Evolutionary conservation across 192 early-diverging fungal genomes (phyloP).

Genomic region (Coemansia sp.): DNA sequence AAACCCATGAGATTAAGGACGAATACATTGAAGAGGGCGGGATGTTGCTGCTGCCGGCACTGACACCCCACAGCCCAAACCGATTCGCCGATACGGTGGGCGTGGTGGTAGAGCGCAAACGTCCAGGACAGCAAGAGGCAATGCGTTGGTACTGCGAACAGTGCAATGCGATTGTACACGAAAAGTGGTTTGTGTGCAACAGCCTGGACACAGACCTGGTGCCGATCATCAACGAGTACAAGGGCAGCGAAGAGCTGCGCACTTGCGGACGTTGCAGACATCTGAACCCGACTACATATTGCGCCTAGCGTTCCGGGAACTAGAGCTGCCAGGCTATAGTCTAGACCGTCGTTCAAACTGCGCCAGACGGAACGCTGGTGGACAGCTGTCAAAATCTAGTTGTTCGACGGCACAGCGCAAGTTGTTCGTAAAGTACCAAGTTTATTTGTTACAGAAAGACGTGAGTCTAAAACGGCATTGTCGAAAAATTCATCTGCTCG

Average conservation of each 20-base stretch:
- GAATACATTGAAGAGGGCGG: slow-evolving; percentile 87
- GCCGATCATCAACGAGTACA: slow-evolving; percentile 87
- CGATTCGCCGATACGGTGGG: slow-evolving; percentile 92
- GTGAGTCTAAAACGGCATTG: slow-evolving; percentile 9
- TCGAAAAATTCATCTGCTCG: slow-evolving; percentile 22
- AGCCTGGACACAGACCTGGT: slow-evolving; percentile 87
- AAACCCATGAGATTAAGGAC: slow-evolving; percentile 65
- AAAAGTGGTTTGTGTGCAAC: slow-evolving; percentile 85
- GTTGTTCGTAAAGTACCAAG: too few relatives aligned
- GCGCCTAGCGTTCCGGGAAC: too few relatives aligned
- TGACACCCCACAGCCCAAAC: slow-evolving; percentile 92
- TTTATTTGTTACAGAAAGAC: too few relatives aligned
- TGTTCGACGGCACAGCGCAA: too few relatives aligned
- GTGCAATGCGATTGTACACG: slow-evolving; percentile 79
- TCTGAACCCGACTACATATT: slow-evolving; percentile 49
- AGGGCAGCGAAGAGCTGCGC: slow-evolving; percentile 57
- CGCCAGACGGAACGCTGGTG: too few relatives aligned
- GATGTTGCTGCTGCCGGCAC: slow-evolving; percentile 92
- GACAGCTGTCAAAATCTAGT: too few relatives aligned
- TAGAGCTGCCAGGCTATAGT: too few relatives aligned
- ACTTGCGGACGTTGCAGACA: slow-evolving; percentile 73
- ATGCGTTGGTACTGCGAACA: slow-evolving; percentile 93
- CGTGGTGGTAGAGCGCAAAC: slow-evolving; percentile 88
- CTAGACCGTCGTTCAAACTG: too few relatives aligned
- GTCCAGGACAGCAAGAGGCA: slow-evolving; percentile 71